These are phyloP conservation scores for Fraxinus ornus DNA, from an alignment of 305 asterid genomes.

Conservation along the genomic window DNA sequence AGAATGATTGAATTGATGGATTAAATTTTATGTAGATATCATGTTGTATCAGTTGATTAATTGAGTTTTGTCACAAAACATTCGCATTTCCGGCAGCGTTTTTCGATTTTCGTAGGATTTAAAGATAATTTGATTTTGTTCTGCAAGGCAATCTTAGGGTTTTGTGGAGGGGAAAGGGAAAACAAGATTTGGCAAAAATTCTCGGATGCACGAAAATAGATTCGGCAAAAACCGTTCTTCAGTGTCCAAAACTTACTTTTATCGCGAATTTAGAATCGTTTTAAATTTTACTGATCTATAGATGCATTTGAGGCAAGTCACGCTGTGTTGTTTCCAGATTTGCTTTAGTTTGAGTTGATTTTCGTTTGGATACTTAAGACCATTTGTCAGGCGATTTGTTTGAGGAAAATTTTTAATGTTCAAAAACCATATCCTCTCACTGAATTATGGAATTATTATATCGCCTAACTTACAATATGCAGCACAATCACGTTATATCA, in stretches of 20 bases:
- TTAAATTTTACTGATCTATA: neutral
- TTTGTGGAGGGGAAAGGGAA: neutral
- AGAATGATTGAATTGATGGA: constrained; percentile 5
- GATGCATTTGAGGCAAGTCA: neutral
- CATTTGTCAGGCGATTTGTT: neutral
- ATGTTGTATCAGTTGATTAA: constrained; percentile 4
- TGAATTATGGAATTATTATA: neutral
- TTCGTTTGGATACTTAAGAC: neutral
- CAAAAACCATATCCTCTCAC: neutral
- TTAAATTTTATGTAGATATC: neutral
- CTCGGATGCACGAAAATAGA: neutral
- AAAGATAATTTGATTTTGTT: neutral
- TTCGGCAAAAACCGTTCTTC: neutral
- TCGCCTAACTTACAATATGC: neutral
- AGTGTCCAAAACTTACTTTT: constrained; percentile 6
- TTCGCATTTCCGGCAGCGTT: neutral
- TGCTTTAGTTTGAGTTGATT: neutral
- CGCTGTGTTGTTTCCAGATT: neutral
- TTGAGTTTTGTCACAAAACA: constrained; percentile 6
- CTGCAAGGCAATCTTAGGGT: neutral
- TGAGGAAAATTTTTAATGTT: neutral
- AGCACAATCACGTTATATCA: neutral
- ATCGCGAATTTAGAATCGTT: neutral
- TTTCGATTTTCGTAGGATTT: constrained; percentile 16
- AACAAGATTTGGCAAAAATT: neutral